These are phyloP conservation scores for Glycine latifolia DNA, from an alignment of 306 rosid genomes.

Conservation along the genomic window DNA sequence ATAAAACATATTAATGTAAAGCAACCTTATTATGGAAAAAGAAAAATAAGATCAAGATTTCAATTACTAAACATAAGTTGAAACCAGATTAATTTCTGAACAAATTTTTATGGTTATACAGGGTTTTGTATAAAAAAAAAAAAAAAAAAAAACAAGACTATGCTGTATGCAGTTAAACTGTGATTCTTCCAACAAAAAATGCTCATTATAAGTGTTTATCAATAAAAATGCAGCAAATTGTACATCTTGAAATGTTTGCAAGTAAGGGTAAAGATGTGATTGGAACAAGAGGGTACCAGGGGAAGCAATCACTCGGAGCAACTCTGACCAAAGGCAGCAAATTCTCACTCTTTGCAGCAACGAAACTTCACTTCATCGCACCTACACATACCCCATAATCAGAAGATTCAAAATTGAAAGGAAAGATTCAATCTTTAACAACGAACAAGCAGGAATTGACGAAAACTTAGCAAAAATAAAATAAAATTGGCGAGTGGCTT, in stretches of 20 bases:
- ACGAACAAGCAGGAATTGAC: neutral
- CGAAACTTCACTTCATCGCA: conserved; percentile 20
- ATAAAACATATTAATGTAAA: conserved; percentile 17
- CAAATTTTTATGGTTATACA: neutral
- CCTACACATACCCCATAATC: conserved; percentile 33
- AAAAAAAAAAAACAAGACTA: neutral
- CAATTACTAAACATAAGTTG: conserved; percentile 12
- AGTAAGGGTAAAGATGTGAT: conserved; percentile 9
- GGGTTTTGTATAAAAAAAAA: neutral
- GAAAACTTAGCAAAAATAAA: neutral
- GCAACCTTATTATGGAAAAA: conserved; percentile 25
- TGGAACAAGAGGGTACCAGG: conserved; percentile 36
- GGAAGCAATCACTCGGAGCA: conserved; percentile 36
- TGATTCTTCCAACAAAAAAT: conserved; percentile 22
- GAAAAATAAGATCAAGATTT: conserved; percentile 4
- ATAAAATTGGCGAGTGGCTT: conserved; percentile 8
- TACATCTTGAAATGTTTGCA: conserved; percentile 6
- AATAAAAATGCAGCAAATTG: conserved; percentile 13
- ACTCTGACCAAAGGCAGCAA: conserved; percentile 9
- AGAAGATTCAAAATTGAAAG: conserved; percentile 10
- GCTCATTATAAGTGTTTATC: too few relatives aligned
- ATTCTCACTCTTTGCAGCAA: conserved; percentile 43
- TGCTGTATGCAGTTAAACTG: neutral
- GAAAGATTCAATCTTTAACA: neutral
- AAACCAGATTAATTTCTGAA: neutral